Conservation (phyloP, 495 filamentous ascomycete genomes). For the Elaphomyces granulatus region DNA sequence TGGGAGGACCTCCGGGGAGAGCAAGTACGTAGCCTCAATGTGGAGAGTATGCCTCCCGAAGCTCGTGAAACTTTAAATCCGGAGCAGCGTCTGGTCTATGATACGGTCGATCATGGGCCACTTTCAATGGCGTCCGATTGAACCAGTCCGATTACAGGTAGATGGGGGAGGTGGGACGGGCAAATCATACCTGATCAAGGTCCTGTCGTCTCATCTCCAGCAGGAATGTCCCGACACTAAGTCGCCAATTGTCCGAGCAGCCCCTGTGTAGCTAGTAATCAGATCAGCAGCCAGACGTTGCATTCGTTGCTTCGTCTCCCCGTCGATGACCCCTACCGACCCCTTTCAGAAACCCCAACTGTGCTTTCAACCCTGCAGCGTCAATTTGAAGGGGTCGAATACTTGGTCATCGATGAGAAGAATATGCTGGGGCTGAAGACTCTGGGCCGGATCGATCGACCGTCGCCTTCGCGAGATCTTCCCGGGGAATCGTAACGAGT, state of each 20-base stretch:
- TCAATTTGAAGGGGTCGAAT: background rate
- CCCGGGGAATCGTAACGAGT: no score
- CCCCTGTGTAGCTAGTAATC: background rate
- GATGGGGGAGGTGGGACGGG: no score
- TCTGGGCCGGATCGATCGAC: background rate
- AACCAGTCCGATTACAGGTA: no score
- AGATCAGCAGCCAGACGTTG: no score
- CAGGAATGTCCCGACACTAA: background rate
- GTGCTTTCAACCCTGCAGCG: background rate
- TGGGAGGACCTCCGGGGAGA: background rate
- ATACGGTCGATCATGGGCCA: no score
- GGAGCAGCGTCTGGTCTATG: background rate
- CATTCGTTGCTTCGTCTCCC: background rate
- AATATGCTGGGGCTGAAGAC: background rate
- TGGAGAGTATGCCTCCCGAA: background rate
- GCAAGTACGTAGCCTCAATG: background rate
- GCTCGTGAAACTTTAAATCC: background rate
- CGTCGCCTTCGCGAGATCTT: background rate
- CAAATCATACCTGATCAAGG: no score
- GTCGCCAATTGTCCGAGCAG: background rate
- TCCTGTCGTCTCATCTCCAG: background rate
- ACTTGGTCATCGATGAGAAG: background rate
- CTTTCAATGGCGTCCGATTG: no score
- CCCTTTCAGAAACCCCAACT: background rate
- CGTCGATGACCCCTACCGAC: background rate